Evolutionary conservation across 2,329 filamentous ascomycete species (phyloP), one percentile per base, ranked within the genome.

Genomic region (Diplodia seriata): DNA sequence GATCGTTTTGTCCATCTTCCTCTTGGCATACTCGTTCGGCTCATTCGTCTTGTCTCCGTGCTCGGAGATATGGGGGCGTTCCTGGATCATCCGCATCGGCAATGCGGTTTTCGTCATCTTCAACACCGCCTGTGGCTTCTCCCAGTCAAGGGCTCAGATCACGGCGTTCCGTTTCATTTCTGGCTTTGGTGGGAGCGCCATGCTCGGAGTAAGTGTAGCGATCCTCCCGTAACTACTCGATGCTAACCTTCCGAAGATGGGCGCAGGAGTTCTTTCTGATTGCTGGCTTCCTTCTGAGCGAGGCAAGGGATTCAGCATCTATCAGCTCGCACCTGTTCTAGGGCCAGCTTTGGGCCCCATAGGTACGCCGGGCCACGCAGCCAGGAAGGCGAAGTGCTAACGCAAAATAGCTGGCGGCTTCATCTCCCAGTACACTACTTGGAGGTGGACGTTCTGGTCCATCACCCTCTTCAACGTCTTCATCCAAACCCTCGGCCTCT

Each of bases 311-410:
- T 85, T 90, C 67, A 84, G 84, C 1, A 83, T 90, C 49, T 90
- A 90, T 78, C 86, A 82, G 62, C 81, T 91, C 0, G 85, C 85
- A 1, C 89, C 89, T 0, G 80, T 91, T 0, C 83, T 91, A 0
- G 89, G 89, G 0, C 89, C 89, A 3, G 87, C 87, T 0, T 79
- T 90, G 4, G 89, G 89, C 0, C 90, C 89, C 0, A 86, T 91
- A 1, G 84, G 64, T 67, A 51, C n/a, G 64, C 38, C 29, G 8
- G 15, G 29, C 40, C 20, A 49, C 3, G n/a, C 26, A 15, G 2
- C 8, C 4, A 11, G n/a, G 31, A 20, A 12, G 26, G 6, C 5
- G 2, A 9, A 23, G 6, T n/a, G 29, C 50, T 55, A 11, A 40
- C 50, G 2, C 31, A 15, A 7, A 0, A 84, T 89, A 6, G 83